Conservation (phyloP, 352 stramenopile genomes). For the Pythium utonaiense region DNA sequence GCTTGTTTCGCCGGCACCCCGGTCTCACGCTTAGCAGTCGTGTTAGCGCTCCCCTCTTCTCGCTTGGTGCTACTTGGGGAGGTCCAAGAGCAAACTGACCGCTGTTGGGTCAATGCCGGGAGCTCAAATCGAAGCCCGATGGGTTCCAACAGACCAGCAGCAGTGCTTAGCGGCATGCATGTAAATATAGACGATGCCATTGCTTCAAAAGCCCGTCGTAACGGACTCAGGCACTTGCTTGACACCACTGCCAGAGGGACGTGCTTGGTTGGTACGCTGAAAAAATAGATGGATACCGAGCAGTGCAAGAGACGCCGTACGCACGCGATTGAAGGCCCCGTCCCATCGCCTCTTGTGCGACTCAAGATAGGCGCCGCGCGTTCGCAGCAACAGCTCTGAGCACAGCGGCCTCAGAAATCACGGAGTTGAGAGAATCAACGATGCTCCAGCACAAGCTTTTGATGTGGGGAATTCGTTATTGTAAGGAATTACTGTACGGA, state of each 20-base stretch:
- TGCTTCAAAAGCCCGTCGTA: too few species aligned
- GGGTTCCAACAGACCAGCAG: not conserved
- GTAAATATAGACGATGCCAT: not conserved
- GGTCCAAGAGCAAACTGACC: not conserved
- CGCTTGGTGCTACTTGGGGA: not conserved
- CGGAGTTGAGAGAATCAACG: not conserved
- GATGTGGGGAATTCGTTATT: not conserved
- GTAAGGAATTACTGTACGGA: conserved; percentile 19
- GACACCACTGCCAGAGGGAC: not conserved
- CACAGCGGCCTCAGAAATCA: not conserved
- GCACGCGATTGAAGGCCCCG: too few species aligned
- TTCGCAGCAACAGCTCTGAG: not conserved
- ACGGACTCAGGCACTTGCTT: not conserved
- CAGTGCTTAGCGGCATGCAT: too few species aligned
- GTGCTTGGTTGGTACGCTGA: not conserved
- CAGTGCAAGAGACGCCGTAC: not conserved
- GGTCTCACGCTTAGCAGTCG: not conserved
- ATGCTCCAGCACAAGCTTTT: not conserved
- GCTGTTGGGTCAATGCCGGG: not conserved
- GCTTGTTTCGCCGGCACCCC: not conserved
- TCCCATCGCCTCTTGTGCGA: too few species aligned
- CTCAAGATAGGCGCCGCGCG: not conserved
- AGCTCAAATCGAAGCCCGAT: not conserved
- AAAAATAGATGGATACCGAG: not conserved
- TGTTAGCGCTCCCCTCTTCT: not conserved